phyloP scores from a whole-genome alignment of 108 stramenopile genomes.

The Skeletonema menzelii region DNA sequence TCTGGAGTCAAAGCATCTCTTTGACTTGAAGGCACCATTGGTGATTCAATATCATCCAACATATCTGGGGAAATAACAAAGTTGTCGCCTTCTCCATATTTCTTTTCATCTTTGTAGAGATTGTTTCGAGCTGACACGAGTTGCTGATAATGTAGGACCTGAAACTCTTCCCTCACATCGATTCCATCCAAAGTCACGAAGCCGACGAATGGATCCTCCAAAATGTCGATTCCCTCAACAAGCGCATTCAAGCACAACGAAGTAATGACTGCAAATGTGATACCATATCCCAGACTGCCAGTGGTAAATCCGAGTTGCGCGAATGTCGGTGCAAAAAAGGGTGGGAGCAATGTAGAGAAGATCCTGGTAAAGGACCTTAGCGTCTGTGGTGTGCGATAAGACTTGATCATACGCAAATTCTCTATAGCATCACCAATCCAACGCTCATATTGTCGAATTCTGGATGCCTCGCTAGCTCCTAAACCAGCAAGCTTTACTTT shows the following conservation, averaged over 20 bases:
- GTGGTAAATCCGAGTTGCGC: slow-evolving; percentile 66
- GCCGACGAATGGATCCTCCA: slow-evolving; percentile 80
- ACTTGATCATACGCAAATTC: slow-evolving; percentile 67
- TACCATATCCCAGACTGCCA: slow-evolving; percentile 55
- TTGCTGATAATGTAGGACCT: slow-evolving; percentile 47
- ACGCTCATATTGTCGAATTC: slow-evolving; percentile 77
- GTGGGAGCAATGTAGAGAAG: slow-evolving; percentile 65
- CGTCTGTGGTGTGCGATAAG: slow-evolving; percentile 80
- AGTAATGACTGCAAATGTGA: slow-evolving; percentile 69
- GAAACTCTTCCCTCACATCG: slow-evolving; percentile 54
- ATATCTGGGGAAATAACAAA: slow-evolving; percentile 16
- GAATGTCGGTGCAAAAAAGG: slow-evolving; percentile 75
- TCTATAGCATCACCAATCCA: slow-evolving; percentile 54
- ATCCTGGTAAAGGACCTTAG: slow-evolving; percentile 70
- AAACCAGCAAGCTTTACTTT: slow-evolving; percentile 63
- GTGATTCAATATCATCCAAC: neutral
- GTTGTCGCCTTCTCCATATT: slow-evolving; percentile 26
- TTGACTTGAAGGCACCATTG: neutral
- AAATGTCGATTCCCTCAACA: slow-evolving; percentile 62
- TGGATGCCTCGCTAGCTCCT: slow-evolving; percentile 66
- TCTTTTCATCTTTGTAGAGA: slow-evolving; percentile 43
- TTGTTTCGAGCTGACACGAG: slow-evolving; percentile 46
- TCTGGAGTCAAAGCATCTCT: neutral
- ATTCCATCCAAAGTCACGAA: slow-evolving; percentile 66
- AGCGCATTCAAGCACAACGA: slow-evolving; percentile 69